Base-by-base conservation (phyloP, 345 rosid genomes). In the Boechera stricta region DNA sequence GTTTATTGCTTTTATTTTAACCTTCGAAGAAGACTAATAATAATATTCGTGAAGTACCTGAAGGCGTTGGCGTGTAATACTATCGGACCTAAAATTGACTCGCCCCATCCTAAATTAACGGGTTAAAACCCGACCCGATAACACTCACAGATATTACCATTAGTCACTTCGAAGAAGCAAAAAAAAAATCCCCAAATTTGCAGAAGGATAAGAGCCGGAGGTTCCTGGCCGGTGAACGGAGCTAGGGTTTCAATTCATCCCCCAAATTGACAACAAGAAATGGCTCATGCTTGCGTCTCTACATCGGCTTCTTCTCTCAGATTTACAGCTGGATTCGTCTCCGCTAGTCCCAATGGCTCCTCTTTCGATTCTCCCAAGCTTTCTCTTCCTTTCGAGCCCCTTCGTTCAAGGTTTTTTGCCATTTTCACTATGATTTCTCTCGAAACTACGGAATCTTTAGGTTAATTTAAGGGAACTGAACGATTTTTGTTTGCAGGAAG, bases 211-310 rank as follows among this genome's bases (percentile, higher is more conserved):
- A 78, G 77, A 10, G 64, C 51, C 64, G 81, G 77, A 69, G 48
- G 42, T 72, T 61, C 29, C 7, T 75, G 72, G 47, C 63, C 67
- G 78, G 78, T 33, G 64, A 49, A 45, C 75, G 39, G 63, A 67
- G 29, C 10, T 29, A 52, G 80, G 80, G 82, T 63, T 77, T 16
- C 13, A 6, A 13, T 13, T 31, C 63, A 29, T 62, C 70, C 24
- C n/a, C 49, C 18, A 6, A 42, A 44, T 16, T 15, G 6, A 10
- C 4, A 61, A 36, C 55, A 31, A 51, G 36, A 60, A 67, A 78
- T 91, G 96, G 90, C 93, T 63, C 91, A 85, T 66, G 24, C 91
- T 29, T 87, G 89, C 77, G 83, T 85, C 32, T 88, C 88, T 48
- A 87, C 91, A 32, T 80, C 89, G 45, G 76, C 91, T 12, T 82